Percentiles rank a stretch among this genome's conserved stretches.
Evolutionary conservation across 345 rosid species (phyloP).

Genomic region (Nasturtium officinale): DNA sequence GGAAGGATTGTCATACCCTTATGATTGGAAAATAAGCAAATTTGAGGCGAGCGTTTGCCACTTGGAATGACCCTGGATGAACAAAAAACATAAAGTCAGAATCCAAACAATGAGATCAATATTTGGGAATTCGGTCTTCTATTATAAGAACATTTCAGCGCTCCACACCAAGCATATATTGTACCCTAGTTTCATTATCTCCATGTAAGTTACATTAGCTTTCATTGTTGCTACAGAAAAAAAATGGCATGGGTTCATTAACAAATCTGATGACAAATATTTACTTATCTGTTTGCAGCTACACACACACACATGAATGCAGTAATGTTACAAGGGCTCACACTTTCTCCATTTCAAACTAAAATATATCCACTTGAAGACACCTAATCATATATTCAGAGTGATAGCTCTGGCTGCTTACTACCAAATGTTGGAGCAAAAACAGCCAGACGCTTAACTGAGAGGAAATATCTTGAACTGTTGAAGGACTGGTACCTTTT

Average conservation of each 20-base stretch:
- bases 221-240: background rate
- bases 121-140: background rate
- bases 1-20: constrained; percentile 41
- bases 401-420: background rate
- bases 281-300: background rate
- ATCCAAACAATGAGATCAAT: background rate
- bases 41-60: constrained; percentile 71
- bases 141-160: background rate
- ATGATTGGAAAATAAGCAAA: constrained; percentile 63
- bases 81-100: background rate
- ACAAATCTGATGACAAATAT: background rate
- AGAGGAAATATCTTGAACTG: background rate
- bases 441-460: background rate
- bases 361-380: background rate
- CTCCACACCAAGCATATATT: background rate
- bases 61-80: constrained; percentile 28
- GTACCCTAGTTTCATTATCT: background rate
- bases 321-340: background rate
- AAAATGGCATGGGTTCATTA: background rate
- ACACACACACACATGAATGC: background rate
- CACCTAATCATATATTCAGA: background rate
- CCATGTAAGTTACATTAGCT: background rate
- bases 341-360: background rate
- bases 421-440: background rate
- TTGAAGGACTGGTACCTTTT: constrained; percentile 29